phyloP scores from a whole-genome alignment of 2,329 filamentous ascomycete genomes.

The Raffaelea ambrosiae region DNA sequence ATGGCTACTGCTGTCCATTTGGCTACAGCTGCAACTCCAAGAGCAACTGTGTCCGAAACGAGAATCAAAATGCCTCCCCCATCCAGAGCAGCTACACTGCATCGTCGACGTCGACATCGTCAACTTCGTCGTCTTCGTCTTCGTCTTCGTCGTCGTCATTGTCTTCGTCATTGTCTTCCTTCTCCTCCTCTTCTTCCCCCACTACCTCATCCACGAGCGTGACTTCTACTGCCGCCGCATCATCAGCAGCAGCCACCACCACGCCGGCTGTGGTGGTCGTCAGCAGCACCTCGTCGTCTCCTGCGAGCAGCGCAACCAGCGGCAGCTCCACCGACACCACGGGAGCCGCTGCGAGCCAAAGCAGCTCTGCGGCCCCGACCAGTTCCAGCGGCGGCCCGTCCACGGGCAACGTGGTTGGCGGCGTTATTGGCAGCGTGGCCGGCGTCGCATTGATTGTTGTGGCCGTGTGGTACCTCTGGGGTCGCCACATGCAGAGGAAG shows the following conservation, averaged over 20 bases:
- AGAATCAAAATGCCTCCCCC: slow-evolving; percentile 36
- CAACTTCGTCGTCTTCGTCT: slow-evolving; percentile 12
- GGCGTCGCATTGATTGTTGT: slow-evolving; percentile 30
- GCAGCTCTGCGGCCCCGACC: slow-evolving; percentile 26
- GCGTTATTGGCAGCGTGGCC: slow-evolving; percentile 35
- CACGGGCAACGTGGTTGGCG: slow-evolving; percentile 36
- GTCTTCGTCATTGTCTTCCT: slow-evolving; percentile 11
- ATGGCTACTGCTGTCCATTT: slow-evolving; percentile 58
- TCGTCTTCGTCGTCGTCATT: slow-evolving; percentile 14
- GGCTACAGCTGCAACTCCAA: slow-evolving; percentile 55
- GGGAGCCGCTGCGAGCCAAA: background rate
- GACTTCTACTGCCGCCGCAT: slow-evolving; percentile 10
- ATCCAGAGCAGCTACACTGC: slow-evolving; percentile 7
- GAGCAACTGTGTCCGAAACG: slow-evolving; percentile 40
- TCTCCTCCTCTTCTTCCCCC: slow-evolving; percentile 14
- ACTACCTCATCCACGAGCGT: slow-evolving; percentile 16
- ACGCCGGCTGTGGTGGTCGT: too few relatives aligned
- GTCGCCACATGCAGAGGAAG: slow-evolving; percentile 20
- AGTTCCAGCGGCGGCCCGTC: slow-evolving; percentile 18
- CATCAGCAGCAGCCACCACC: slow-evolving; percentile 15
- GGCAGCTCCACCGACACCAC: slow-evolving; percentile 3
- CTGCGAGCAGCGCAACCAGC: slow-evolving; percentile 2
- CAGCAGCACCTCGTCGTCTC: slow-evolving; percentile 14
- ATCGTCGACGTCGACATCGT: slow-evolving; percentile 14
- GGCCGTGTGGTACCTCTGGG: slow-evolving; percentile 28